Conservation (phyloP, 2,329 filamentous ascomycete species). For the Fusarium subtropicale region DNA sequence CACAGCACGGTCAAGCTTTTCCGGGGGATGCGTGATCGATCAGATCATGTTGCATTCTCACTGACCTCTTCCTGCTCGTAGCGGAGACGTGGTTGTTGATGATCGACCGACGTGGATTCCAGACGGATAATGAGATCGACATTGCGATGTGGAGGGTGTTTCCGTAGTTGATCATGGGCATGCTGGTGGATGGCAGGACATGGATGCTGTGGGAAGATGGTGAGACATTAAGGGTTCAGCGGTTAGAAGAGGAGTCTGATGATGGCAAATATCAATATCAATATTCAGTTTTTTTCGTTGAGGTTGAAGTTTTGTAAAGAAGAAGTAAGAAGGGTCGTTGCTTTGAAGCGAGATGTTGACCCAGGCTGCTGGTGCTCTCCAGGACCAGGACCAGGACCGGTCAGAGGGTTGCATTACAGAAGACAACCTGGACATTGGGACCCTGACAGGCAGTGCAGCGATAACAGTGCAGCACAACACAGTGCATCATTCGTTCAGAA, state of each 20-base stretch:
- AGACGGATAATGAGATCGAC: constrained; percentile 31
- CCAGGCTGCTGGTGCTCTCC: constrained; percentile 21
- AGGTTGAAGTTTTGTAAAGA: constrained; percentile 5
- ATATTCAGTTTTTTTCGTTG: not conserved
- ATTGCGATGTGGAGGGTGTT: constrained; percentile 9
- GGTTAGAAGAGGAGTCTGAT: not conserved
- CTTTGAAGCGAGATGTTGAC: constrained; percentile 13
- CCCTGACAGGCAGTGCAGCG: not conserved
- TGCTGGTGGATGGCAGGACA: constrained; percentile 1
- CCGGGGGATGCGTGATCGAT: constrained; percentile 38
- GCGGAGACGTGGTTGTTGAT: constrained; percentile 27
- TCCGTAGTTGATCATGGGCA: not conserved
- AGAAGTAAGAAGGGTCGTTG: not conserved
- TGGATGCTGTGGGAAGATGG: constrained; percentile 1
- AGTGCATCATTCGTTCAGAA: not conserved
- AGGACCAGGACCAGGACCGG: constrained; percentile 8
- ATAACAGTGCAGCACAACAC: not conserved
- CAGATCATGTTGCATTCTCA: constrained; percentile 39
- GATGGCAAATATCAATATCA: not conserved
- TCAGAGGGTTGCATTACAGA: constrained; percentile 18
- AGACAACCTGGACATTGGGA: constrained; percentile 14
- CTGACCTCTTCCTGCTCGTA: constrained; percentile 14
- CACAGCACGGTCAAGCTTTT: constrained; percentile 34
- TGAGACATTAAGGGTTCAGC: constrained; percentile 25
- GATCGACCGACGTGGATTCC: constrained; percentile 25